A percentile compares a stretch with the other conserved stretches of the same genome.
phyloP scores from a whole-genome alignment of 495 filamentous ascomycete genomes.

The Tuber brumale region DNA sequence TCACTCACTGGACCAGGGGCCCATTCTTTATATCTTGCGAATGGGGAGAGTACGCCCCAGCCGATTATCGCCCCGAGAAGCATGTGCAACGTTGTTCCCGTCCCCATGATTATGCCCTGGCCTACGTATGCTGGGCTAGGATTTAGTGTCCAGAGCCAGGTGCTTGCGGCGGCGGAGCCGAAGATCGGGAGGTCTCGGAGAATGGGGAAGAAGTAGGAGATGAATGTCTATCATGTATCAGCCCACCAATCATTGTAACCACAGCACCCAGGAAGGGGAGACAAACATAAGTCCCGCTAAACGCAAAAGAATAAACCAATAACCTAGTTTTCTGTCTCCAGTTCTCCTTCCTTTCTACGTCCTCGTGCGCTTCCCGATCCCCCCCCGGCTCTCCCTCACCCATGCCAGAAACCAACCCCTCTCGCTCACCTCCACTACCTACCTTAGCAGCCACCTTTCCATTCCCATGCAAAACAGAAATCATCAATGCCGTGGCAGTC shows the following conservation, averaged over 20 bases:
- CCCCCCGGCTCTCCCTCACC: not conserved
- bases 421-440: not conserved
- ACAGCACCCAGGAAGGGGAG: constrained; percentile 49
- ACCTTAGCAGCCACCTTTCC: not conserved
- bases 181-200: constrained; percentile 80
- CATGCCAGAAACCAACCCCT: not conserved
- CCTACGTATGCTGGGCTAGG: constrained; percentile 92
- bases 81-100: constrained; percentile 92
- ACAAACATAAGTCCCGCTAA: constrained; percentile 38
- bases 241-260: constrained; percentile 45
- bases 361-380: constrained; percentile 13
- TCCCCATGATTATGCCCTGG: constrained; percentile 81
- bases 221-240: constrained; percentile 57
- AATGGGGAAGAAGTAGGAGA: constrained; percentile 84
- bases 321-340: constrained; percentile 53
- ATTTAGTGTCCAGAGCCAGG: constrained; percentile 95
- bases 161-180: constrained; percentile 61
- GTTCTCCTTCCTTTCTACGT: constrained; percentile 37
- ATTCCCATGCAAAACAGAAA: constrained; percentile 53
- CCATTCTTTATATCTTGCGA: constrained; percentile 81
- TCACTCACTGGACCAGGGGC: constrained; percentile 77
- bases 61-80: constrained; percentile 81
- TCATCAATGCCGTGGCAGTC: constrained; percentile 90
- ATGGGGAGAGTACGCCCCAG: constrained; percentile 83
- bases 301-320: constrained; percentile 43